Evolutionary conservation across 352 stramenopile genomes (phyloP).

Genomic region (Salisapilia sapeloensis): DNA sequence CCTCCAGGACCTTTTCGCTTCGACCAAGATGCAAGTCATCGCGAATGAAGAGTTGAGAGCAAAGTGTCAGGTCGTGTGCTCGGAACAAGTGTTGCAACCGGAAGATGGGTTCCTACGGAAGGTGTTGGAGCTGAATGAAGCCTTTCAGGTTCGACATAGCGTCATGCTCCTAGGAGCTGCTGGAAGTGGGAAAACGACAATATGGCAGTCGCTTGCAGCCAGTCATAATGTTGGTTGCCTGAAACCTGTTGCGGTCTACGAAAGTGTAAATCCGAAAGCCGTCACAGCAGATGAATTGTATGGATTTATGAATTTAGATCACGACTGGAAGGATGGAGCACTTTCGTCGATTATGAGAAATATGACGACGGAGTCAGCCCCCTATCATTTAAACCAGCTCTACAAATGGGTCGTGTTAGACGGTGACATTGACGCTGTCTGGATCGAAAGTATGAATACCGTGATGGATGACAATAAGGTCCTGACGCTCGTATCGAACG

Average conservation of each 20-base stretch:
- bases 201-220: constrained; percentile 88
- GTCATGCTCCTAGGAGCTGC: constrained; percentile 93
- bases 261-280: constrained; percentile 92
- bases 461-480: constrained; percentile 91
- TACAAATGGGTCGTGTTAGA: constrained; percentile 87
- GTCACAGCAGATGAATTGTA: constrained; percentile 88
- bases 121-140: constrained; percentile 88
- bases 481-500: constrained; percentile 93
- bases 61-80: constrained; percentile 28
- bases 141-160: constrained; percentile 89
- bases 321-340: constrained; percentile 96
- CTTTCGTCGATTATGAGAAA: constrained; percentile 93
- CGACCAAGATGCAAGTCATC: constrained; percentile 12
- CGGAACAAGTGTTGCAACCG: constrained; percentile 66
- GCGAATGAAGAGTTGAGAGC: constrained; percentile 26
- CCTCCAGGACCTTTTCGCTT: constrained; percentile 87
- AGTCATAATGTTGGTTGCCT: constrained; percentile 25
- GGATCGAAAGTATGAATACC: constrained; percentile 90
- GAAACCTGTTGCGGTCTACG: constrained; percentile 86
- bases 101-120: constrained; percentile 95
- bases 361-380: constrained; percentile 86
- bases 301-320: constrained; percentile 93
- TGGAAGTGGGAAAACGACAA: constrained; percentile 90
- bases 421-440: constrained; percentile 89
- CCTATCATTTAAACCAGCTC: constrained; percentile 78